phyloP scores from a whole-genome alignment of 225 moss, liverwort and hornwort genomes.

The Polytrichum formosum region DNA sequence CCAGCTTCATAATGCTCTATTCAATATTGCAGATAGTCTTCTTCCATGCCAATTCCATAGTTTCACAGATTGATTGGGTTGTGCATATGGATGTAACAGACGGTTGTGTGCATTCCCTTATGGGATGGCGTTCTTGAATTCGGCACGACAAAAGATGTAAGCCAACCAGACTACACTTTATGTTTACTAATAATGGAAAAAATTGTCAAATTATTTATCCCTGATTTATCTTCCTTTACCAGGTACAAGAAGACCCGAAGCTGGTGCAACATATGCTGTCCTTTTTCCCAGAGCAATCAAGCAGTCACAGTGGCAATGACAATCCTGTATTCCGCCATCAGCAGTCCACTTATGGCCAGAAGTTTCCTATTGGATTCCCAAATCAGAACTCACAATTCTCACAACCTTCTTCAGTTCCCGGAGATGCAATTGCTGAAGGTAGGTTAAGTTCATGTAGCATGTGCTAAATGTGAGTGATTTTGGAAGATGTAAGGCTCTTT shows the following conservation, averaged over 20 bases:
- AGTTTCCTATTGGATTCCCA: neutral
- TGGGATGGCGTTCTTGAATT: slow-evolving; percentile 73
- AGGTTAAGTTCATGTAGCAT: neutral
- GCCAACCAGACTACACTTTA: slow-evolving; percentile 8
- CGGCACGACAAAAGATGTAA: slow-evolving; percentile 85
- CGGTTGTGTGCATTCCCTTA: slow-evolving; percentile 82
- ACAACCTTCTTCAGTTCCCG: neutral
- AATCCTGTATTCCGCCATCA: slow-evolving; percentile 12
- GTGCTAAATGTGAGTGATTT: neutral
- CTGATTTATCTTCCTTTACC: neutral
- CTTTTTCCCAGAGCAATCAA: slow-evolving; percentile 56
- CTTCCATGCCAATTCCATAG: neutral
- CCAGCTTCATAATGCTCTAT: no score
- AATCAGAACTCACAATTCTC: neutral
- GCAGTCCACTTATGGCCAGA: slow-evolving; percentile 22
- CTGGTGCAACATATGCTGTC: slow-evolving; percentile 55
- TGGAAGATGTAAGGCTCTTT: no score
- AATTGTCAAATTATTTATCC: slow-evolving; percentile 3
- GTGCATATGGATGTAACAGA: slow-evolving; percentile 44
- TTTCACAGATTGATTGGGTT: slow-evolving; percentile 13
- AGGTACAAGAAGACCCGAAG: slow-evolving; percentile 68
- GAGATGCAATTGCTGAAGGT: slow-evolving; percentile 8
- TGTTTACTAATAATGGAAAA: neutral
- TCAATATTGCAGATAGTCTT: no score
- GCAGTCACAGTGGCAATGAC: neutral